Conservation (phyloP, 176 grass and related monocot species). For the Cymbopogon citratus region DNA sequence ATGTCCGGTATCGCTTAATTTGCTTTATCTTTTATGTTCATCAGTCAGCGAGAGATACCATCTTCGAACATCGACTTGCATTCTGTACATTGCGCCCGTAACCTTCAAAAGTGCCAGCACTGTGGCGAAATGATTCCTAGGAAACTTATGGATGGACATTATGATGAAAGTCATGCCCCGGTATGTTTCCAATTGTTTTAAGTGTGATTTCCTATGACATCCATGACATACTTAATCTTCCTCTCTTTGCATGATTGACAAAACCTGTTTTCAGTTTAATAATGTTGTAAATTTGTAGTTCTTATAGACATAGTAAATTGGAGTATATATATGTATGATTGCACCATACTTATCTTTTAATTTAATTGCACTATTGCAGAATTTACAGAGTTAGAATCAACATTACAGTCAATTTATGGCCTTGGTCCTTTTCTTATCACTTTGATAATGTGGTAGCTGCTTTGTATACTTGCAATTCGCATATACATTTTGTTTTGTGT, state of each 20-base stretch:
- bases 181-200: conserved; percentile 28
- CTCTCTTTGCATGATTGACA: background rate
- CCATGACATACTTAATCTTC: background rate
- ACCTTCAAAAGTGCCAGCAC: conserved; percentile 64
- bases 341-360: background rate
- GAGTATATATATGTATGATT: background rate
- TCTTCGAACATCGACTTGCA: conserved; percentile 70
- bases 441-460: background rate
- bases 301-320: background rate
- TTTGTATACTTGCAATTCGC: background rate
- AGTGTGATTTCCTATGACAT: background rate
- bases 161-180: conserved; percentile 62
- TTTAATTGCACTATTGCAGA: background rate
- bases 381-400: background rate
- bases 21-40: background rate
- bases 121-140: conserved; percentile 72
- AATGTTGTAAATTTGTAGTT: background rate
- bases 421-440: background rate
- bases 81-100: conserved; percentile 63
- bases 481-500: background rate
- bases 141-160: conserved; percentile 66
- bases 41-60: conserved; percentile 58
- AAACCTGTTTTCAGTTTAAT: conserved; percentile 1
- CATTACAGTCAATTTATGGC: background rate
- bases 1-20: background rate